A percentile compares a stretch with the other conserved stretches of the same genome.
Evolutionary conservation across 2,329 filamentous ascomycete species (phyloP).

Genomic region (Cladophialophora psammophila): DNA sequence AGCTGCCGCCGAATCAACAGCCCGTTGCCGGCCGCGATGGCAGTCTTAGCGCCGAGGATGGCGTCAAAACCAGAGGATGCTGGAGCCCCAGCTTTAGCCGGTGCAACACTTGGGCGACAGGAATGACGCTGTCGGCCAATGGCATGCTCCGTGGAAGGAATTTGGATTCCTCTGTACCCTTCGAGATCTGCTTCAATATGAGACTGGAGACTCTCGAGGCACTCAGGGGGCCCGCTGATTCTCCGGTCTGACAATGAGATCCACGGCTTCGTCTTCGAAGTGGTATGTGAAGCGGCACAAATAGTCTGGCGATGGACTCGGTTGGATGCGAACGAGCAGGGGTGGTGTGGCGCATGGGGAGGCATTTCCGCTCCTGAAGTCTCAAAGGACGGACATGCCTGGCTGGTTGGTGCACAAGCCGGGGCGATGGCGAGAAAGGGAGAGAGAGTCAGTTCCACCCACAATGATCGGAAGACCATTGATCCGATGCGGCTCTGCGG

Average conservation of each 20-base stretch:
- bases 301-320: background rate
- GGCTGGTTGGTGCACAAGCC: constrained; percentile 1
- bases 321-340: background rate
- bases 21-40: constrained; percentile 5
- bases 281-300: background rate
- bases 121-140: background rate
- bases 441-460: background rate
- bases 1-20: constrained; percentile 14
- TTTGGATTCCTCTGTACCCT: background rate
- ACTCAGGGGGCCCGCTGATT: constrained; percentile 17
- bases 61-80: constrained; percentile 14
- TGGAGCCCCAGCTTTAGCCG: background rate
- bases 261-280: background rate
- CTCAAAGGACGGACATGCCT: background rate
- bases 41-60: constrained; percentile 15
- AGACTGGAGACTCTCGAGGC: constrained; percentile 25
- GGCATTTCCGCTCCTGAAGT: background rate
- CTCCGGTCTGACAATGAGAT: background rate
- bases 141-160: constrained; percentile 1
- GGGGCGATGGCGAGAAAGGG: background rate
- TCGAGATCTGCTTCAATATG: background rate
- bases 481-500: constrained; percentile 25
- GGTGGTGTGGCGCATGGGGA: constrained; percentile 4
- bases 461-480: constrained; percentile 1
- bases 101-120: constrained; percentile 8